Conservation (phyloP, 495 filamentous ascomycete species). For the Pyrenula massariospora region DNA sequence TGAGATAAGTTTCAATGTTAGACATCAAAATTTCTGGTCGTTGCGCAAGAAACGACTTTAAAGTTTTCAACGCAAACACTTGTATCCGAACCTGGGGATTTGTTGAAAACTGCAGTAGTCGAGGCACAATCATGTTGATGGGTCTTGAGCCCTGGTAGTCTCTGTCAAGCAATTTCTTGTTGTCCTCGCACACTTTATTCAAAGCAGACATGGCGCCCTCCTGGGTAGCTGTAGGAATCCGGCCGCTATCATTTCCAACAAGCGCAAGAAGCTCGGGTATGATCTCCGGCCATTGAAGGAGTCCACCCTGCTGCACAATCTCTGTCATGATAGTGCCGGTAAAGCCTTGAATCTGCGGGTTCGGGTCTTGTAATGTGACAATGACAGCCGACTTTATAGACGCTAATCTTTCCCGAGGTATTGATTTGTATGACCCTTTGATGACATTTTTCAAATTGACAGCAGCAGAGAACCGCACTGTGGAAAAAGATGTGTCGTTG, state of each 20-base stretch:
- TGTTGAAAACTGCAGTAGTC: constrained; percentile 75
- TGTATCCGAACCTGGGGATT: constrained; percentile 64
- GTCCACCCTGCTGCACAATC: constrained; percentile 69
- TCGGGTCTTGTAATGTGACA: constrained; percentile 67
- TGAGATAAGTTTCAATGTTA: constrained; percentile 67
- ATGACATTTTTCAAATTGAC: constrained; percentile 95
- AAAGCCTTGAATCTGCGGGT: constrained; percentile 71
- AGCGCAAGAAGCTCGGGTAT: constrained; percentile 67
- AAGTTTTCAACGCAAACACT: constrained; percentile 62
- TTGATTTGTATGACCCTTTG: constrained; percentile 53
- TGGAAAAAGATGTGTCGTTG: constrained; percentile 45
- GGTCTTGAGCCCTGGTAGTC: constrained; percentile 80
- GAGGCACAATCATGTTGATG: constrained; percentile 79
- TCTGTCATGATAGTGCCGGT: constrained; percentile 96
- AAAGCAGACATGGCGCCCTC: constrained; percentile 92
- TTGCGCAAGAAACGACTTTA: constrained; percentile 84
- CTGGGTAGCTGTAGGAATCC: constrained; percentile 56
- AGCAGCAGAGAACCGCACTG: constrained; percentile 74
- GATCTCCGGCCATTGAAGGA: constrained; percentile 85
- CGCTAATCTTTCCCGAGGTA: constrained; percentile 53
- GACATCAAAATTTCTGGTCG: constrained; percentile 65
- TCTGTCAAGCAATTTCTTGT: constrained; percentile 71
- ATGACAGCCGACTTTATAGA: constrained; percentile 73
- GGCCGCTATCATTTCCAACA: constrained; percentile 60
- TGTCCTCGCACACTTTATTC: constrained; percentile 94